A percentile compares a stretch with the other conserved stretches of the same genome.
Conservation (phyloP, 140 eudicot species). For the Cichorium intybus region DNA sequence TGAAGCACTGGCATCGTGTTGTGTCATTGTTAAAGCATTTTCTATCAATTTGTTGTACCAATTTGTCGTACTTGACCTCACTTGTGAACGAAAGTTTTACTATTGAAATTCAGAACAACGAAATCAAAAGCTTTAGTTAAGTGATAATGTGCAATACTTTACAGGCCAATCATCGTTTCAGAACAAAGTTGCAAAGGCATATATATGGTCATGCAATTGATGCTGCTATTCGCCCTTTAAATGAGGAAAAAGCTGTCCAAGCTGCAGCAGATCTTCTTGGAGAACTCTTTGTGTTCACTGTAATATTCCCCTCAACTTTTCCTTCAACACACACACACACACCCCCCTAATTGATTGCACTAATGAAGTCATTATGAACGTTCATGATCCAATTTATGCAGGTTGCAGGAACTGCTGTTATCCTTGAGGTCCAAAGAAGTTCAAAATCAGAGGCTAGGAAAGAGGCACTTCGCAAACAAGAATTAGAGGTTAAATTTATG, state of each 20-base stretch:
- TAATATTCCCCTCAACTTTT: constrained; percentile 15
- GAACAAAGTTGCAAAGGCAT: constrained; percentile 56
- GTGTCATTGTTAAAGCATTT: not conserved
- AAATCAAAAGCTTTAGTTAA: not conserved
- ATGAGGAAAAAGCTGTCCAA: constrained; percentile 75
- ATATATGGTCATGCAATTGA: constrained; percentile 61
- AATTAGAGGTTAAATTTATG: constrained; percentile 49
- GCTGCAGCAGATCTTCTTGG: constrained; percentile 81
- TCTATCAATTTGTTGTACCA: not conserved
- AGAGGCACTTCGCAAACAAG: constrained; percentile 63
- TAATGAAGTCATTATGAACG: no score
- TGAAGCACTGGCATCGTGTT: not conserved
- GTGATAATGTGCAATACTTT: not conserved
- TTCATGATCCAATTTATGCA: constrained; percentile 13
- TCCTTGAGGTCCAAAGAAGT: constrained; percentile 72
- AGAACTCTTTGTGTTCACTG: constrained; percentile 68
- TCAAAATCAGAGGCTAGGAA: constrained; percentile 68
- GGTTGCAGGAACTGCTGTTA: constrained; percentile 68
- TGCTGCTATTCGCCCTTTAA: constrained; percentile 65
- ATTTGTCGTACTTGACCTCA: not conserved
- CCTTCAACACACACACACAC: not conserved
- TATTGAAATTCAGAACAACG: no score
- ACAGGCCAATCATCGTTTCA: constrained; percentile 69
- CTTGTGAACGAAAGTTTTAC: no score
- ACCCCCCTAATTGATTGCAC: no score